Evolutionary conservation across 2,329 filamentous ascomycete species (phyloP).

Genomic region (Onygenales sp.): DNA sequence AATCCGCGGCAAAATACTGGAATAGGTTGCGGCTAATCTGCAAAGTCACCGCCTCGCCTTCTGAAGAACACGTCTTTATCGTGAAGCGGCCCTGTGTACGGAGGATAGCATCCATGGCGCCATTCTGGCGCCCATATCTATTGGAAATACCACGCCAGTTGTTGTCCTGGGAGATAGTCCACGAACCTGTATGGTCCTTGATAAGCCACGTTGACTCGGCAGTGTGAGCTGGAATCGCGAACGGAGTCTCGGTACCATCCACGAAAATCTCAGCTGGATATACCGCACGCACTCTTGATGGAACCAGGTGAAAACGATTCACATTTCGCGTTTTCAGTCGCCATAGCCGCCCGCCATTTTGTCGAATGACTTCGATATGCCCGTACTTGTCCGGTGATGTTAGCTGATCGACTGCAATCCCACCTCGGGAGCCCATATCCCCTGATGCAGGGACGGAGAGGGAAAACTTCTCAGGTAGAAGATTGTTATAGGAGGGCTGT

Average conservation of each 20-base stretch:
- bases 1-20: conserved; percentile 49
- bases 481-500: conserved; percentile 1
- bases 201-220: conserved; percentile 17
- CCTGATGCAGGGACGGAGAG: conserved; percentile 44
- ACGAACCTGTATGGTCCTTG: conserved; percentile 12
- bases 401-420: conserved; percentile 43
- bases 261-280: conserved; percentile 13
- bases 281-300: not conserved
- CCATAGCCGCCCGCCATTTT: conserved; percentile 21
- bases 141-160: conserved; percentile 19
- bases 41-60: conserved; percentile 33
- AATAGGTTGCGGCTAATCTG: conserved; percentile 49
- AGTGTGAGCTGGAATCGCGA: conserved; percentile 10
- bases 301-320: conserved; percentile 27
- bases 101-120: conserved; percentile 45
- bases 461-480: conserved; percentile 31
- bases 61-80: conserved; percentile 14
- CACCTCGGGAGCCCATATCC: conserved; percentile 43
- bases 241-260: conserved; percentile 10
- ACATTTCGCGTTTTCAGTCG: conserved; percentile 36
- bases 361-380: conserved; percentile 34
- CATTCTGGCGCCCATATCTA: conserved; percentile 41
- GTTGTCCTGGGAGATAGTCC: conserved; percentile 13
- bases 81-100: conserved; percentile 37
- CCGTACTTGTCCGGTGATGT: conserved; percentile 42